Base-by-base conservation (phyloP, 495 filamentous ascomycete species). In the Extremus antarcticus region DNA sequence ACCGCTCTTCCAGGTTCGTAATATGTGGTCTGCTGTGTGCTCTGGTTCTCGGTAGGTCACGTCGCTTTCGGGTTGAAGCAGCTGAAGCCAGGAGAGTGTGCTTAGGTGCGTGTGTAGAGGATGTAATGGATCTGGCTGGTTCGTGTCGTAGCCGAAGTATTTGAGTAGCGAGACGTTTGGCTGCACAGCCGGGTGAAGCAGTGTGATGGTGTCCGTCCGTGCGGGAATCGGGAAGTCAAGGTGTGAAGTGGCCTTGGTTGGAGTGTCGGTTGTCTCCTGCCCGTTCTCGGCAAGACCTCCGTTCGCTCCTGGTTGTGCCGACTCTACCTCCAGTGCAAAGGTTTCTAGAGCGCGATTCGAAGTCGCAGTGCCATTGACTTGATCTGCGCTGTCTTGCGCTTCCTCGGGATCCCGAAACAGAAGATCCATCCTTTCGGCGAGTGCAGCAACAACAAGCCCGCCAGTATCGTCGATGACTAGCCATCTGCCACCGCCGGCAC, bases 351-450 rank as follows among this genome's bases (percentile, higher is more conserved):
- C 41, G 20, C 20, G 8, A 21, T 45, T 21, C 29, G 13, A 35
- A 4, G 29, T 35, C 29, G 29, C 29, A 35, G 29, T 35, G 13
- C 29, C 29, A 17, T 45, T n/a, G 48, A 3, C 29, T 24, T 56
- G 39, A 7, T 29, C 43, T 13, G 29, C 29, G 29, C 13, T 35
- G 13, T 35, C 20, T 24, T 54, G 19, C 20, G 21, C 10, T 23
- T 24, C 20, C 25, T 47, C 41, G 2, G 35, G 23, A 22, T 45
- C 39, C 19, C 2, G 41, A 20, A n/a, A 51, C 0, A 98, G 74
- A 39, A 97, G 81, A 0, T 88, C 90, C 82, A 97, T 90, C 51
- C 85, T 78, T 68, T 98, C 92, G 0, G 92, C 92, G 73, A 95
- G 76, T 0, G 90, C 87, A 0, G 89, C 90, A 1, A 91, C 81